Evolutionary conservation across 768 basidiomycete genomes (phyloP), one percentile per base, ranked within the genome.

Genomic region (Boletales sp.): DNA sequence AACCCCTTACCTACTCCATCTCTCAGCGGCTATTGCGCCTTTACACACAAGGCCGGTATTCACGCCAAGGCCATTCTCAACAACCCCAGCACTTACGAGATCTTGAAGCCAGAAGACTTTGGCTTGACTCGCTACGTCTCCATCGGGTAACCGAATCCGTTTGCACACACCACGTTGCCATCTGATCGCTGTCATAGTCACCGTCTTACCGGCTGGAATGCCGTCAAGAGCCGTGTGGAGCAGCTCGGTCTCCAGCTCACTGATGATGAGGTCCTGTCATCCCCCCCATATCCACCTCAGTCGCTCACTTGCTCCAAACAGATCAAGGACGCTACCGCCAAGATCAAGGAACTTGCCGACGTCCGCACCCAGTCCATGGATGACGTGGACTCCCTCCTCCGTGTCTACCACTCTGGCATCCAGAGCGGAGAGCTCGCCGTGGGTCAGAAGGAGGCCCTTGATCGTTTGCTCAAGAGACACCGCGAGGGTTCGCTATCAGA

Each of bases 11-110:
- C 32, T 48, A 50, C 21, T 10, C 38, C 21, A 40, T n/a, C 41
- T 13, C 48, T 5, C 57, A 97, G 94, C 49, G 96, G 96, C 14
- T 99, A 97, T 73, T 98, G 96, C 66, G 96, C 96, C 4, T 99
- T 99, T 77, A 99, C 96, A 25, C 96, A 99, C 85, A 99, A 99
- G 86, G 96, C 96, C 17, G 96, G 96, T 68, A 99, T 99, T 57
- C 96, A 99, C 72, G 96, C 96, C 74, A 99, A 99, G 80, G 96
- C 96, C 34, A 99, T 99, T 71, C 83, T 94, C 56, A 96, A 97
- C 76, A 99, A 99, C 79, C 96, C 96, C 2, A 91, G 89, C 63
- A 99, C 96, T 10, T 99, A 98, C 72, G 95, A 99, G 73, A 97
- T 97, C 70, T 82, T 96, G 70, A 97, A 94, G 83, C 96, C 96